These are phyloP conservation scores for Dichomitus squalens DNA, from an alignment of 1,284 basidiomycete species.

Conservation along the genomic window DNA sequence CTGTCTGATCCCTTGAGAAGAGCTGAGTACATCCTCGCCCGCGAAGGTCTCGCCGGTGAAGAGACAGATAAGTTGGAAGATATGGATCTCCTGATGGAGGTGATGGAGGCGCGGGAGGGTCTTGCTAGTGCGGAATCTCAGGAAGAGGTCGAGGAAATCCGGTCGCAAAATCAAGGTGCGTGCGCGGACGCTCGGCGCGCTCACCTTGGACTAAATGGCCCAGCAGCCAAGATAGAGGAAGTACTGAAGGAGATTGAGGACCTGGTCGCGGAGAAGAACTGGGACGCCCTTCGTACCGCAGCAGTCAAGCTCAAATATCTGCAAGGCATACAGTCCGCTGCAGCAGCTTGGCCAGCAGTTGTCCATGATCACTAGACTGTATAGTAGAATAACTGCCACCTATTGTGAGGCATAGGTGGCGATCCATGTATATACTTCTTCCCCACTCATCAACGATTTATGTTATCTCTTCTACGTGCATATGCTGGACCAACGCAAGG, in stretches of 20 bases:
- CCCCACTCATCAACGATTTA: neutral
- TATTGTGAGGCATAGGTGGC: neutral
- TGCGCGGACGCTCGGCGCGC: constrained; percentile 10
- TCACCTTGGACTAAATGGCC: neutral
- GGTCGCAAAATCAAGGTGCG: constrained; percentile 65
- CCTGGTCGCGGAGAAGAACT: constrained; percentile 56
- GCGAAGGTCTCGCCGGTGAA: constrained; percentile 58
- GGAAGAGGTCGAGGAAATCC: constrained; percentile 55
- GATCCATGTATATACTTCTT: no score
- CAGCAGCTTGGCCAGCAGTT: constrained; percentile 45
- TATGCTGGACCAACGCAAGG: neutral
- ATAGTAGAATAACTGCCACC: neutral
- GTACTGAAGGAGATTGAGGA: constrained; percentile 50
- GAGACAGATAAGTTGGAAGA: constrained; percentile 84
- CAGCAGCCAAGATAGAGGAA: constrained; percentile 54
- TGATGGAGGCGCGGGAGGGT: constrained; percentile 83
- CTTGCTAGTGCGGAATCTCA: constrained; percentile 66
- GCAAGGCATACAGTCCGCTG: constrained; percentile 73
- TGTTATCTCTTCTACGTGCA: neutral
- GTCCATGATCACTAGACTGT: constrained; percentile 21
- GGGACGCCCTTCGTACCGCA: constrained; percentile 57
- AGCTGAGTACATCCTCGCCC: constrained; percentile 71
- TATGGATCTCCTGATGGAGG: constrained; percentile 70
- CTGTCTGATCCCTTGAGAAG: constrained; percentile 67
- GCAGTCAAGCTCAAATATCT: constrained; percentile 80